Base-by-base conservation (phyloP, 2,329 filamentous ascomycete species). In the Ceratocystis lukuohia region DNA sequence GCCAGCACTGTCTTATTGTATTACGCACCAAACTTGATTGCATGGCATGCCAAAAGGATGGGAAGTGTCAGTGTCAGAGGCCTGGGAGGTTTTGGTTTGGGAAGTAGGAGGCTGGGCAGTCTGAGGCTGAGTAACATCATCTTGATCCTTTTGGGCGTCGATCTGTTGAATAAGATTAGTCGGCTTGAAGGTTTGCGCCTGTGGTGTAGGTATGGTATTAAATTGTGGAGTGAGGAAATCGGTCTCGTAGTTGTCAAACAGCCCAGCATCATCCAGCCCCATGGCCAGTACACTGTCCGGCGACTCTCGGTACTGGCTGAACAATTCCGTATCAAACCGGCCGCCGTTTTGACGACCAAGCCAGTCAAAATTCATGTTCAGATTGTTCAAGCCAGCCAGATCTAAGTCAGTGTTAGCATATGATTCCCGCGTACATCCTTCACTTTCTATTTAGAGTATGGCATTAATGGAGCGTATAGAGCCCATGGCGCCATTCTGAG, bases 301-400 rank as follows among this genome's bases (percentile, higher is more conserved):
- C 0, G 91, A 86, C 72, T 99, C 94, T 64, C 94, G 87, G 76
- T 96, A 97, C 71, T 91, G 89, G 65, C 88, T 89, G 74, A 96
- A 97, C 3, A 97, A 80, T 66, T 94, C 86, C 0, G 94, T 93
- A 69, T 97, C 92, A 72, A 97, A 96, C 69, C 88, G 85, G 66
- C 89, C 89, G 67, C 87, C 87, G 71, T 91, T 93, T 74, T 95
- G 89, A 71, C 88, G 86, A 48, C 86, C 82, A 62, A 94, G 79
- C 84, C 88, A 92, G 73, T 89, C 87, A 71, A 91, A 80, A 70
- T 83, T 83, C 74, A 71, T 69, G 81, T 65, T 61, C 8, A 67
- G 25, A n/a, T 61, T 46, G 37, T 45, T 63, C 37, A 70, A 68
- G n/a, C 45, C 64, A 30, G 37, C 62, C 45, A 68, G 37, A 8